Base-by-base conservation (phyloP, 352 stramenopile genomes). In the Phytopythium mirpurense region DNA sequence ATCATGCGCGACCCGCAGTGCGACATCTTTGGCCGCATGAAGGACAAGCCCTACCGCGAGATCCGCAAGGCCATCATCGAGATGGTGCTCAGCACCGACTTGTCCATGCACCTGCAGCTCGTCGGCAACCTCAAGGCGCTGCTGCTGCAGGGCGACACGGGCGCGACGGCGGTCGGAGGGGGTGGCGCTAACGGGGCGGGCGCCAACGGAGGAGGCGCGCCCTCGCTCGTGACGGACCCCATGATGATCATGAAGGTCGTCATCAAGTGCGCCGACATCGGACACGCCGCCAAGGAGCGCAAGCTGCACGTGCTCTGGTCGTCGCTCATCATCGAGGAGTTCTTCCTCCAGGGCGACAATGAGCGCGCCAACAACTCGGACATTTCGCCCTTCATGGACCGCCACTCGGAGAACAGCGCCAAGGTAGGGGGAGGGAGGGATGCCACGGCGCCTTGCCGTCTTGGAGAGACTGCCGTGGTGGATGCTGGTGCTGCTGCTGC, bases 281-380 rank as follows among this genome's bases (percentile, higher is more conserved):
- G 86, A 16, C 95, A 98, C 63, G 88, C 87, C 23, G 76, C 86
- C 32, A 96, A 97, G 68, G 76, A 89, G 36, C 81, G 74, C 27
- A 71, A 74, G 32, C 57, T 98, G 34, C 78, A 93, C 48, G 83
- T 90, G 52, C 80, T 93, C 57, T 98, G 94, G 93, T 89, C 88
- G 8, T 83, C 90, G 45, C 73, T 95, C 31, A 96, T 98, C 47
- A 89, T 97, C 48, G 83, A 96, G 51, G 95, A 98, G 65, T 98
- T 98, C 59, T 98, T 96, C 60, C 64, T 85, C 19, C 94, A 98
- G 68, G 95, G 95, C 38, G 94, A 98, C 65, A 84, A 95, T 56
- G 95, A 98, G 60, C 93, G 90, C 44, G 68, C 75, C 35, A 74
- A 90, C 34, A 87, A 84, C 51, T 74, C 96, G 40, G 72, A 93